These are phyloP conservation scores for Pluteus cervinus DNA, from an alignment of 768 basidiomycete genomes.

Conservation along the genomic window DNA sequence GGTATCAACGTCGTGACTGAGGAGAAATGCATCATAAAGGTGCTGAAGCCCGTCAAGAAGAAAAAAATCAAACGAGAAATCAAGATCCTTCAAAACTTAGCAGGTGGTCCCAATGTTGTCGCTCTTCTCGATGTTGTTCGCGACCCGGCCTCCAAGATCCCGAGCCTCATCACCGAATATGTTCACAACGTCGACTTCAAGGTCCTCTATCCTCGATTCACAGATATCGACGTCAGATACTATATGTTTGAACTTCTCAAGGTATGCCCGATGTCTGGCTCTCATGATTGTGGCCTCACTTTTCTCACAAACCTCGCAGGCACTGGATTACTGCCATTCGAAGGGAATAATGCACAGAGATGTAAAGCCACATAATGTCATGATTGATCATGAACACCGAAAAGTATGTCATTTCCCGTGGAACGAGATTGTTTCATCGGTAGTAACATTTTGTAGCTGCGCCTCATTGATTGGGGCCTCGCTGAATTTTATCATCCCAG, in stretches of 20 bases:
- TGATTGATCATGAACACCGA: slow-evolving; percentile 98
- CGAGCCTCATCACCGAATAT: slow-evolving; percentile 95
- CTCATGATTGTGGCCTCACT: too few species aligned
- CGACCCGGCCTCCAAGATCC: slow-evolving; percentile 94
- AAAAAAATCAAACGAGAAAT: slow-evolving; percentile 99
- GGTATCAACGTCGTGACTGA: slow-evolving; percentile 87
- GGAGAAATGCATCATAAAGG: slow-evolving; percentile 97
- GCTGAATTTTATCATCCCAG: slow-evolving; percentile 98
- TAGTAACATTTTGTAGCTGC: slow-evolving; percentile 47
- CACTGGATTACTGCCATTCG: slow-evolving; percentile 96
- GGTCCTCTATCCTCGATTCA: slow-evolving; percentile 90
- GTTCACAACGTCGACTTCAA: slow-evolving; percentile 99
- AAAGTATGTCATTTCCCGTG: slow-evolving; percentile 51
- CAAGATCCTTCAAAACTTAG: slow-evolving; percentile 94
- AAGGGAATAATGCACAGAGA: slow-evolving; percentile 99
- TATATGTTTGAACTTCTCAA: slow-evolving; percentile 97
- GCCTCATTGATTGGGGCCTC: slow-evolving; percentile 97
- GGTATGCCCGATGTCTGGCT: slow-evolving; percentile 32
- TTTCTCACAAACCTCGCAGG: slow-evolving; percentile 35
- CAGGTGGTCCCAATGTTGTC: slow-evolving; percentile 93
- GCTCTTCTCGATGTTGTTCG: slow-evolving; percentile 92
- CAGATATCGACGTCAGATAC: slow-evolving; percentile 91
- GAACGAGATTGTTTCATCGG: slow-evolving; percentile 5
- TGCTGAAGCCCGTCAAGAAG: slow-evolving; percentile 98
- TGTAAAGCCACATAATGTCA: slow-evolving; percentile 98